Conservation (phyloP, 805 yeast genomes). For the Zygoascus biomembranicola region DNA sequence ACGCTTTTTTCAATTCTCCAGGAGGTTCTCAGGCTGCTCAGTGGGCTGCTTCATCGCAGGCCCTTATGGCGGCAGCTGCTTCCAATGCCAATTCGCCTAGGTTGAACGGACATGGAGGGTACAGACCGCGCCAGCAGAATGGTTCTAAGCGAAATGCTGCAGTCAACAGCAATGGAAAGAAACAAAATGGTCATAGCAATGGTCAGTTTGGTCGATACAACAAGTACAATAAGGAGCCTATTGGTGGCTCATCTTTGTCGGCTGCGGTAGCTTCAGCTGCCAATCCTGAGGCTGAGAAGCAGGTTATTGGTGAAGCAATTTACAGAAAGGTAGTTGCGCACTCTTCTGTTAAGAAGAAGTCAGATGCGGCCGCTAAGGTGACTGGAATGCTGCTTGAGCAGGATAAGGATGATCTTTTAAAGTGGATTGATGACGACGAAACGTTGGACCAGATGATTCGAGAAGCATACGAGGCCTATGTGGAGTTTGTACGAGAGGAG, state of each 20-base stretch:
- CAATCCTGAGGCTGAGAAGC: slow-evolving; percentile 31
- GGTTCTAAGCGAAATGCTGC: background rate
- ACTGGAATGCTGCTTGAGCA: slow-evolving; percentile 90
- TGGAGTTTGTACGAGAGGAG: slow-evolving; percentile 44
- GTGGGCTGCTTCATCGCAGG: background rate
- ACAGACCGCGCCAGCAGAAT: background rate
- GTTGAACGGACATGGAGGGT: background rate
- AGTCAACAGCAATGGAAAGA: slow-evolving; percentile 3
- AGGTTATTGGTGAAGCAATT: slow-evolving; percentile 73
- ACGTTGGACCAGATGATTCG: slow-evolving; percentile 76
- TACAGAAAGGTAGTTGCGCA: slow-evolving; percentile 78
- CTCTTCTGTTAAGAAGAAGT: slow-evolving; percentile 69
- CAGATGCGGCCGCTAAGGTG: slow-evolving; percentile 81
- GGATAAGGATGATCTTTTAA: slow-evolving; percentile 75
- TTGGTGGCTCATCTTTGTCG: slow-evolving; percentile 30
- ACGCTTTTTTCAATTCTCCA: background rate
- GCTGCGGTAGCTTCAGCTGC: slow-evolving; percentile 37
- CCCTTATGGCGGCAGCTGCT: background rate
- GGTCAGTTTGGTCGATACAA: slow-evolving; percentile 5
- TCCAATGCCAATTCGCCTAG: background rate
- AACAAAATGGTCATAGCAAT: slow-evolving; percentile 5
- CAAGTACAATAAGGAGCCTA: slow-evolving; percentile 2
- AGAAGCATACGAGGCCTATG: slow-evolving; percentile 87
- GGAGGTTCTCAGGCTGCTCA: background rate
- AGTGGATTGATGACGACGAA: slow-evolving; percentile 77